Evolutionary conservation across 2,329 filamentous ascomycete species (phyloP), one percentile per base, ranked within the genome.

Genomic region (Botrytis pseudocinerea): DNA sequence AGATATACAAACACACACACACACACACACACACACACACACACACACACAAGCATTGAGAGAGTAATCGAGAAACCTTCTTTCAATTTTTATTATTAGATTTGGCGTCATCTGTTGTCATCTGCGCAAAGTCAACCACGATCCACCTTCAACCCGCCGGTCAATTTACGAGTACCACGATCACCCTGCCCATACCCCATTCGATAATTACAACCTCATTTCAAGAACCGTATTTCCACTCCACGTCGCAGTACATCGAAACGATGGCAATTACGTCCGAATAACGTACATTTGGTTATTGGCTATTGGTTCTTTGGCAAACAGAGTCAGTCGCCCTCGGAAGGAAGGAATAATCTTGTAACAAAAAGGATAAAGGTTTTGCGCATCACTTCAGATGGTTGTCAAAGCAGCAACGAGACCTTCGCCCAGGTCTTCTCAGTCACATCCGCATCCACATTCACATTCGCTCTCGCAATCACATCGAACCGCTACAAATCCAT

Each of bases 351-450:
- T 51, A 32, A 20, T 32, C 42, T 71, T 46, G 22, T 14, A 35
- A 32, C n/a, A 9, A 38, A 48, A 62, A 32, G 35, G 64, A 42
- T 68, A 68, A 57, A 40, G 51, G 25, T 22, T 57, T 59, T 28
- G 70, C 70, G 70, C 70, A 25, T 66, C 28, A 22, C 66, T 44
- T 74, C 76, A 65, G 20, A 81, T 81, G 80, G 76, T 77, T 46
- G 75, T 76, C 35, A 80, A 79, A 75, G 75, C 78, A 35, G 72
- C 76, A 22, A 75, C 78, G 44, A 77, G 80, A 75, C 78, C 80
- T 70, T 76, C 77, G 28, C 76, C 77, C 38, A 76, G 77, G 73
- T 77, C 80, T 54, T 64, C 78, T 1, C 72, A 73, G 38, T 76
- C 79, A 7, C 74, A 78, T 40, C 74, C 76, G 3, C 75, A 76